A percentile compares a stretch with the other conserved stretches of the same genome.
phyloP scores from a whole-genome alignment of 371 early-diverging fungal genomes.

The Ordospora pajunii region DNA sequence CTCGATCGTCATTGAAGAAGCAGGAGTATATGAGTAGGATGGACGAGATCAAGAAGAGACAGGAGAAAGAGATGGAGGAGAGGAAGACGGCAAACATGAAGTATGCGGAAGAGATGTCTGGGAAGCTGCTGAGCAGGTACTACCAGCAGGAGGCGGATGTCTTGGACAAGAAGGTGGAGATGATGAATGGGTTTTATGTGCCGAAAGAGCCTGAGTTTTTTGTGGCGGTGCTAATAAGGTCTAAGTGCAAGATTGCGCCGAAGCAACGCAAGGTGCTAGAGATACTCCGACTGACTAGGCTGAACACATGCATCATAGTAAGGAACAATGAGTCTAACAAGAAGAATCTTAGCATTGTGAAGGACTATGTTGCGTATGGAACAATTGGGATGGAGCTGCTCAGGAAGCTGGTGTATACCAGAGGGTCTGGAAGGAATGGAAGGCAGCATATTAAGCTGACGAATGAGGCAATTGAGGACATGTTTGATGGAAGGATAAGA shows the following conservation, averaged over 20 bases:
- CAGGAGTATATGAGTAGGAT: constrained; percentile 39
- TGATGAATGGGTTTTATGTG: constrained; percentile 51
- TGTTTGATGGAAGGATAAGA: constrained; percentile 79
- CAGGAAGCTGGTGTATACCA: constrained; percentile 97
- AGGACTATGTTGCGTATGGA: constrained; percentile 86
- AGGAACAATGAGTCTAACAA: constrained; percentile 90
- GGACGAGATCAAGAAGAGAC: not conserved
- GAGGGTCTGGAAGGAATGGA: constrained; percentile 87
- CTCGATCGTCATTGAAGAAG: constrained; percentile 26
- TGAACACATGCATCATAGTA: constrained; percentile 96
- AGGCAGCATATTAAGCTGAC: constrained; percentile 84
- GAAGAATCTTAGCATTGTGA: constrained; percentile 90
- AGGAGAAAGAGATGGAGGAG: constrained; percentile 17
- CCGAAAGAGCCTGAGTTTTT: constrained; percentile 58
- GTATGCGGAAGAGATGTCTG: constrained; percentile 28
- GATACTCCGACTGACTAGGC: constrained; percentile 89
- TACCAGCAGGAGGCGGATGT: constrained; percentile 36
- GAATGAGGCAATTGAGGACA: constrained; percentile 81
- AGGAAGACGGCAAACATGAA: constrained; percentile 19
- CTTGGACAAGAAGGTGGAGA: constrained; percentile 42
- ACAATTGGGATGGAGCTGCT: constrained; percentile 92
- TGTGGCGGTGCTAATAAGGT: constrained; percentile 68
- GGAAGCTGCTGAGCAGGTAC: constrained; percentile 28
- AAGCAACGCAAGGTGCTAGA: constrained; percentile 97
- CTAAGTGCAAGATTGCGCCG: constrained; percentile 93